Evolutionary conservation across 208 protist species (phyloP).

Genomic region (Leishmania turanica): DNA sequence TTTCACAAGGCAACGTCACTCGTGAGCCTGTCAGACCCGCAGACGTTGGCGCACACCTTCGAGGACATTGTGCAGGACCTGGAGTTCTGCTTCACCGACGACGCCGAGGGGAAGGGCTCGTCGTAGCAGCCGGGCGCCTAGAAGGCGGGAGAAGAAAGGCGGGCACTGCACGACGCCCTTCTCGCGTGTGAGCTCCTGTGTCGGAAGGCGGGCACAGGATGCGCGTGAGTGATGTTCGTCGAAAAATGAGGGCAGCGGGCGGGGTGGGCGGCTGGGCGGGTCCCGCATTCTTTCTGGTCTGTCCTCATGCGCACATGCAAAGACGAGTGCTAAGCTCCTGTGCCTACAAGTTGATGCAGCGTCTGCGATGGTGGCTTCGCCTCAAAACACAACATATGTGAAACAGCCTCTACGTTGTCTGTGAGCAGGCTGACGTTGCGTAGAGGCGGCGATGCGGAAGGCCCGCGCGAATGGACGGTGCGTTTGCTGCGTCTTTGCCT

Average conservation of each 20-base stretch:
- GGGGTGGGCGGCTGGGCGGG: background rate
- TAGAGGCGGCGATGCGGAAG: too few species aligned
- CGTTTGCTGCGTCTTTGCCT: background rate
- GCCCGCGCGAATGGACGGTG: background rate
- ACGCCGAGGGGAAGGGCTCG: conserved; percentile 1
- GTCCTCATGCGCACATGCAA: background rate
- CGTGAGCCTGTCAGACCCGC: conserved; percentile 70
- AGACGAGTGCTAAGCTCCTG: background rate
- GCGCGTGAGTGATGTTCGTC: too few species aligned
- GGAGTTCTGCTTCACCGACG: conserved; percentile 48
- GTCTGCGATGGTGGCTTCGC: background rate
- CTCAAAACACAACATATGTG: background rate
- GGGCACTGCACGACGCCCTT: background rate
- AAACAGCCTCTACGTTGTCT: background rate
- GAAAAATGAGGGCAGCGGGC: background rate
- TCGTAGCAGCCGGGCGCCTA: background rate
- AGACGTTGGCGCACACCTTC: conserved; percentile 81
- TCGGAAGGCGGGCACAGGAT: background rate
- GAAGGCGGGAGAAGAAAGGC: background rate
- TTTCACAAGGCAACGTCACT: conserved; percentile 57
- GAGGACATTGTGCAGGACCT: conserved; percentile 80
- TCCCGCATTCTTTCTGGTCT: background rate
- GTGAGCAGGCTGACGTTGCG: background rate
- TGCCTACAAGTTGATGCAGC: background rate
- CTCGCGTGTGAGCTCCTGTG: background rate